These are phyloP conservation scores for Candida coquimbonensis DNA, from an alignment of 805 yeast genomes.

Conservation along the genomic window DNA sequence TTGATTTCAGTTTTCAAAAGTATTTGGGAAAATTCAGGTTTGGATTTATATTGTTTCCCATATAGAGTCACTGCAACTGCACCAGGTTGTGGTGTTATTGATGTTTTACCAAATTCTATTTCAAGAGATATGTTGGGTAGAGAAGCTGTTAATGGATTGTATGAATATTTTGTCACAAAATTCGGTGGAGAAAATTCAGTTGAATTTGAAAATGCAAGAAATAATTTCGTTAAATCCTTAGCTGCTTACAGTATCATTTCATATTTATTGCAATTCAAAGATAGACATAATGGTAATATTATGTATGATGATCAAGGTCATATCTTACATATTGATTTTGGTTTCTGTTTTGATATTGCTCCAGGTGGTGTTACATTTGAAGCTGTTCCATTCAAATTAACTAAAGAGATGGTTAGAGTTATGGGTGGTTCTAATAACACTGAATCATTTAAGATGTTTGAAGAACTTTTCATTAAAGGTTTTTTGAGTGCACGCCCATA, in stretches of 20 bases:
- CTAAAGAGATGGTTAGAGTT: slow-evolving; percentile 92
- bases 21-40: slow-evolving; percentile 81
- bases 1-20: slow-evolving; percentile 85
- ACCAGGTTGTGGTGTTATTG: slow-evolving; percentile 99
- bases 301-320: slow-evolving; percentile 96
- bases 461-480: slow-evolving; percentile 90
- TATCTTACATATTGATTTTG: slow-evolving; percentile 93
- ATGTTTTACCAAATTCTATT: slow-evolving; percentile 89
- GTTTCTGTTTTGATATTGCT: slow-evolving; percentile 96
- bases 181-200: slow-evolving; percentile 92
- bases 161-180: slow-evolving; percentile 84
- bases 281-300: slow-evolving; percentile 96
- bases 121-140: slow-evolving; percentile 98
- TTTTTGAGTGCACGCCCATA: slow-evolving; percentile 84
- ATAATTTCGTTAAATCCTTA: slow-evolving; percentile 85
- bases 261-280: slow-evolving; percentile 87
- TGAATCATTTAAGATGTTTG: slow-evolving; percentile 88
- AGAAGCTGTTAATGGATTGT: slow-evolving; percentile 95
- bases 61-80: slow-evolving; percentile 96
- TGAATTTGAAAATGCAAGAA: slow-evolving; percentile 86
- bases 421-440: slow-evolving; percentile 88
- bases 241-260: slow-evolving; percentile 94
- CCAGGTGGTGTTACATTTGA: slow-evolving; percentile 99
- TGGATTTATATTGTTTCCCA: slow-evolving; percentile 89
- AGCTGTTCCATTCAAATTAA: slow-evolving; percentile 95